These are phyloP conservation scores for Kwoniella dendrophila DNA, from an alignment of 768 basidiomycete genomes.

Conservation along the genomic window DNA sequence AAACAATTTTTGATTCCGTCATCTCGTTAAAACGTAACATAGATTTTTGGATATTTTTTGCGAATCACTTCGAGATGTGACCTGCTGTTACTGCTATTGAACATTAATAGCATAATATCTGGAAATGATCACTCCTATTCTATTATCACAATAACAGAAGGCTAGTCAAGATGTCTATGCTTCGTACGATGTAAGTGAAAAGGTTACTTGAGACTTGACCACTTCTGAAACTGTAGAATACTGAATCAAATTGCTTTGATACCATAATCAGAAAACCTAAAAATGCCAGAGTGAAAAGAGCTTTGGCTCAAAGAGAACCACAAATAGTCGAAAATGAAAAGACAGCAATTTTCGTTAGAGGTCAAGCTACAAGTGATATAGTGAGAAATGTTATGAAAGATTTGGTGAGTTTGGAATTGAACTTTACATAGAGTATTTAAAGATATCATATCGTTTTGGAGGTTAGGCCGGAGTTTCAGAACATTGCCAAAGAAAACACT, in stretches of 20 bases:
- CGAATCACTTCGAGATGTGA: no score
- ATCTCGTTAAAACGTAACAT: background rate
- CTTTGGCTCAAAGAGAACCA: constrained; percentile 77
- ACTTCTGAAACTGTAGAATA: constrained; percentile 12
- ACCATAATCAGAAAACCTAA: constrained; percentile 84
- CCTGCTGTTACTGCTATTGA: background rate
- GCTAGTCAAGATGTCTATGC: constrained; percentile 52
- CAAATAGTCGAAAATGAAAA: constrained; percentile 80
- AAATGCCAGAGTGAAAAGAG: constrained; percentile 93
- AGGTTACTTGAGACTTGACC: no score
- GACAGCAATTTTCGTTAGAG: constrained; percentile 85
- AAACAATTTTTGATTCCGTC: constrained; percentile 3
- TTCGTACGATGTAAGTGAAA: constrained; percentile 53
- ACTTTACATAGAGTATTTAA: no score
- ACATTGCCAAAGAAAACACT: no score
- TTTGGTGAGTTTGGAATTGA: constrained; percentile 70
- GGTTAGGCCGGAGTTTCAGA: no score
- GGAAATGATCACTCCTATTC: no score
- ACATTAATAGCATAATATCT: no score
- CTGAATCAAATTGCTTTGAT: background rate
- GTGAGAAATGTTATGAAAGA: constrained; percentile 83
- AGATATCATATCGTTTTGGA: no score
- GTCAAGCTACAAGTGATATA: constrained; percentile 79
- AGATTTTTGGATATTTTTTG: constrained; percentile 4
- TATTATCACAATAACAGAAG: background rate